phyloP scores from a whole-genome alignment of 176 grass and related monocot genomes.

The Hyparrhenia diplandra region DNA sequence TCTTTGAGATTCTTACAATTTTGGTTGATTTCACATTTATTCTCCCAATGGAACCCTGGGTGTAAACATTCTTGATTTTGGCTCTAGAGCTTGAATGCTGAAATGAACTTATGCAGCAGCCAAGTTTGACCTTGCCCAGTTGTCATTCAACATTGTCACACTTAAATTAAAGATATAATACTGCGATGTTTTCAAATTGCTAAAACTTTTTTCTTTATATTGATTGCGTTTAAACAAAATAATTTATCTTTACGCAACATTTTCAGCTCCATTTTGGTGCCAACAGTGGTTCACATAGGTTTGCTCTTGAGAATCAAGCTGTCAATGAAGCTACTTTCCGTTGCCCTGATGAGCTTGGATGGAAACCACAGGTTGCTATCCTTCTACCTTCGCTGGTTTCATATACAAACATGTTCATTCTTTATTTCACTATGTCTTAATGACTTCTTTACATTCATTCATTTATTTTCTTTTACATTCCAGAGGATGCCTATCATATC shows the following conservation, averaged over 20 bases:
- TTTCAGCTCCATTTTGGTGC: constrained; percentile 81
- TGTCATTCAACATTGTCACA: background rate
- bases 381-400: background rate
- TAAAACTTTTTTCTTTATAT: background rate
- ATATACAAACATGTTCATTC: background rate
- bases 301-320: constrained; percentile 74
- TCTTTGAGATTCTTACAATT: background rate
- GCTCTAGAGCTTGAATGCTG: background rate
- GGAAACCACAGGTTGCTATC: constrained; percentile 76
- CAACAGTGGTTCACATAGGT: constrained; percentile 70
- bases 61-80: background rate
- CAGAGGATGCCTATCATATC: constrained; percentile 66
- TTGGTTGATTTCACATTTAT: background rate
- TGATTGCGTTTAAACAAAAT: background rate
- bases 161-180: background rate
- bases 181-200: background rate
- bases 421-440: constrained; percentile 1
- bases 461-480: background rate
- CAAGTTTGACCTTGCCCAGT: background rate
- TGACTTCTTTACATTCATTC: background rate
- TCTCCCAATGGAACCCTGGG: background rate
- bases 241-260: constrained; percentile 1
- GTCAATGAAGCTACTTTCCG: constrained; percentile 78
- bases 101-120: background rate
- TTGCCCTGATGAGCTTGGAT: constrained; percentile 83